A percentile compares a stretch with the other conserved stretches of the same genome.
phyloP scores from a whole-genome alignment of 768 basidiomycete species.

The Fomitopsis pulvina region DNA sequence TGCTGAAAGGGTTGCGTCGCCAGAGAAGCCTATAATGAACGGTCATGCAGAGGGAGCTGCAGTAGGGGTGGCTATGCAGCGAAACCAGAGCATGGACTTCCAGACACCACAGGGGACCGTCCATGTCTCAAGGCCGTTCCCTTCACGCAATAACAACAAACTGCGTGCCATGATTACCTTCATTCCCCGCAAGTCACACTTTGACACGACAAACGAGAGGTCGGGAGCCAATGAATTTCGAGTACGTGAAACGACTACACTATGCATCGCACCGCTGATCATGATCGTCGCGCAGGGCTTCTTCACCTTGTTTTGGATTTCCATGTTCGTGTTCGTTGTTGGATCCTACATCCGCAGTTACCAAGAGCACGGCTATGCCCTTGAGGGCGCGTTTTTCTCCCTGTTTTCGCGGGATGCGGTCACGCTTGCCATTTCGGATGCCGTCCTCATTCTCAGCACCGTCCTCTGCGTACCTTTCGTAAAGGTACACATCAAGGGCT shows the following conservation, averaged over 20 bases:
- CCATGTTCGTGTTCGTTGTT: conserved; percentile 75
- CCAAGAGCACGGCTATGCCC: conserved; percentile 69
- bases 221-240: conserved; percentile 83
- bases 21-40: background rate
- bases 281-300: conserved; percentile 57
- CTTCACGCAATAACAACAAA: conserved; percentile 68
- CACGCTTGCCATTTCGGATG: conserved; percentile 80
- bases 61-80: background rate
- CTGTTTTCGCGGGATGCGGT: conserved; percentile 85
- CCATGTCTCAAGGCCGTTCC: conserved; percentile 70
- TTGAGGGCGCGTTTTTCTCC: conserved; percentile 74
- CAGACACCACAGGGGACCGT: conserved; percentile 55
- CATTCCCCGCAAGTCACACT: conserved; percentile 75
- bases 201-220: conserved; percentile 74
- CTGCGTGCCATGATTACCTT: conserved; percentile 82
- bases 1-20: background rate
- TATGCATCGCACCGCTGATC: conserved; percentile 4
- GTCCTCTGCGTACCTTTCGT: conserved; percentile 80
- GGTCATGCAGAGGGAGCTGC: background rate
- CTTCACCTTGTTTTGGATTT: conserved; percentile 92
- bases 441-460: conserved; percentile 70
- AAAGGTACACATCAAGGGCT: conserved; percentile 65
- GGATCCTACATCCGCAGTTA: conserved; percentile 73
- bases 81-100: conserved; percentile 5
- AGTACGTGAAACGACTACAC: conserved; percentile 30